phyloP scores from a whole-genome alignment of 345 rosid genomes.

The Crucihimalaya himalaica region DNA sequence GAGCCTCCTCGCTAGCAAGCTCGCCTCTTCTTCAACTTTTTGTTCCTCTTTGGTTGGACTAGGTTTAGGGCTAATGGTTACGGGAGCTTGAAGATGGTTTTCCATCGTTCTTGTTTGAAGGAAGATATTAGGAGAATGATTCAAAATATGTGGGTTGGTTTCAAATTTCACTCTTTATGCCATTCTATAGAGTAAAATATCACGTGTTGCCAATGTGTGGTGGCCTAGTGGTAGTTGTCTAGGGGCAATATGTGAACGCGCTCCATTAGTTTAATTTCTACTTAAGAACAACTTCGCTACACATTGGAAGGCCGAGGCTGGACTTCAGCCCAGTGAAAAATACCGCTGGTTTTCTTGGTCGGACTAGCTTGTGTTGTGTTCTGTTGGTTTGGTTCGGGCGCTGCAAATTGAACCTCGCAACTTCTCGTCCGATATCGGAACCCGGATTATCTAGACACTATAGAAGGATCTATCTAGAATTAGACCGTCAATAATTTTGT shows the following conservation, averaged over 20 bases:
- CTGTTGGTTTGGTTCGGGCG: not conserved
- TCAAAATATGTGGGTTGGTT: not conserved
- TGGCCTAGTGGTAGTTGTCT: not conserved
- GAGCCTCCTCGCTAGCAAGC: not conserved
- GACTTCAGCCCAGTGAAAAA: no score
- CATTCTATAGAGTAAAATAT: not conserved
- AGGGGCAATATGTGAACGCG: not conserved
- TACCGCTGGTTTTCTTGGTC: not conserved
- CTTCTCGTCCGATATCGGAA: not conserved
- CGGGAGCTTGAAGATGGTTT: not conserved
- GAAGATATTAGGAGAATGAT: not conserved
- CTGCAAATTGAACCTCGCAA: not conserved
- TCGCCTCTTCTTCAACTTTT: not conserved
- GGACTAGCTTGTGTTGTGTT: not conserved
- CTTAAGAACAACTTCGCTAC: no score
- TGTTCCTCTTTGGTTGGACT: not conserved
- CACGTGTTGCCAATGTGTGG: not conserved
- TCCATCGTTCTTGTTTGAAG: slow-evolving; percentile 3
- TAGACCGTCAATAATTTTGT: no score
- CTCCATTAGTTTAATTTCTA: not conserved
- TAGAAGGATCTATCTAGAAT: not conserved
- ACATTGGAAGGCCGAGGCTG: no score
- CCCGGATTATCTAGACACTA: not conserved
- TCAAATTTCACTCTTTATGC: not conserved
- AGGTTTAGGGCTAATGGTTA: not conserved